Percentiles rank a stretch among this genome's conserved stretches.
phyloP scores from a whole-genome alignment of 768 basidiomycete species.

The Suillus ampliporus region DNA sequence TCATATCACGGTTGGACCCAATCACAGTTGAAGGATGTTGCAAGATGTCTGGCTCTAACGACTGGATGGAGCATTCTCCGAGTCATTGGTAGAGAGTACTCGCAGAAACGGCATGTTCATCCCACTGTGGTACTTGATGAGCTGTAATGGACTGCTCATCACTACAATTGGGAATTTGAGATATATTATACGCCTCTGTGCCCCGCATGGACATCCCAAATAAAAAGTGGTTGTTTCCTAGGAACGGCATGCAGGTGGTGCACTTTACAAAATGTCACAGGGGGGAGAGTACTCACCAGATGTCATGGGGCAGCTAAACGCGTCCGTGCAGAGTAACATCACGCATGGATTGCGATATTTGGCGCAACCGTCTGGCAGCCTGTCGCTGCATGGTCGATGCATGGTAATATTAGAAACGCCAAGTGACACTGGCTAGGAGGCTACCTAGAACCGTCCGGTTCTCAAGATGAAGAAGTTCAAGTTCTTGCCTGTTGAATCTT shows the following conservation, averaged over 20 bases:
- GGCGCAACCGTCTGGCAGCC: neutral
- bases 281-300: neutral
- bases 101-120: neutral
- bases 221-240: neutral
- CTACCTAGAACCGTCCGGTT: no score
- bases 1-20: neutral
- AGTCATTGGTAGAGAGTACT: neutral
- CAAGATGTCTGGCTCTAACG: neutral
- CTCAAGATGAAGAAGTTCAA: no score
- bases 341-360: conserved; percentile 2
- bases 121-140: neutral
- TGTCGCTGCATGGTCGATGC: no score
- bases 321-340: neutral
- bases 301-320: neutral
- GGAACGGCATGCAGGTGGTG: neutral
- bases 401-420: no score
- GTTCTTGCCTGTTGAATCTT: no score
- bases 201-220: neutral
- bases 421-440: no score
- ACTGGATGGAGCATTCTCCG: neutral
- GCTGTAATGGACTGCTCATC: neutral
- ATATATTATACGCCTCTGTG: neutral
- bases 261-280: neutral
- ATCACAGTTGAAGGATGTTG: no score
- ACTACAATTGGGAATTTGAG: neutral